These are phyloP conservation scores for Ascochyta lentis DNA, from an alignment of 2,329 filamentous ascomycete genomes.

Conservation along the genomic window DNA sequence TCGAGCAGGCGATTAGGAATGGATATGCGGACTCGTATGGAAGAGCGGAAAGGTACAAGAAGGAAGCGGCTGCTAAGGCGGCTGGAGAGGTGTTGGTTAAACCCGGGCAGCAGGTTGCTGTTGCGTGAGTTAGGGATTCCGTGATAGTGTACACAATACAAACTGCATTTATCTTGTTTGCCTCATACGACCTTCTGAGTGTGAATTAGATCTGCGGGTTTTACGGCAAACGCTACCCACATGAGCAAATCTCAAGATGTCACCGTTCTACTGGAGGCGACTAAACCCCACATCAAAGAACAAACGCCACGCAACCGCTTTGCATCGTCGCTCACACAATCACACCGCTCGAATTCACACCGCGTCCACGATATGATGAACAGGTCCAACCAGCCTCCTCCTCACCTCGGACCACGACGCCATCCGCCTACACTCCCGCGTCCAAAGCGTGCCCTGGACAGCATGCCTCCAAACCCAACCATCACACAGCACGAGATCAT, in stretches of 20 bases:
- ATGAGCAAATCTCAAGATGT: no score
- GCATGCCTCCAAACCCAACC: conserved; percentile 36
- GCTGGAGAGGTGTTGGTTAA: conserved; percentile 3
- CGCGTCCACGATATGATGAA: conserved; percentile 12
- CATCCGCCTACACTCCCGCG: conserved; percentile 32
- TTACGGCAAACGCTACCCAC: no score
- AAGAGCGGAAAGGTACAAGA: conserved; percentile 51
- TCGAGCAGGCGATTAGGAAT: conserved; percentile 50
- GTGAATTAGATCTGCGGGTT: no score
- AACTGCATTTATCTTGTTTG: no score
- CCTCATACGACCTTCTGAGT: no score
- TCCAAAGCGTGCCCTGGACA: conserved; percentile 31
- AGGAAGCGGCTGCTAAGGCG: conserved; percentile 37
- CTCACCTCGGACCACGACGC: conserved; percentile 27
- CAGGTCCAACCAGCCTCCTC: conserved; percentile 16
- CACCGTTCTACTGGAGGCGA: no score
- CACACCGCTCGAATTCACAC: not conserved
- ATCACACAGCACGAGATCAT: conserved; percentile 32
- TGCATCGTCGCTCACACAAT: not conserved
- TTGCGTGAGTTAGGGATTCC: conserved; percentile 14
- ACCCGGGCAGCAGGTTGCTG: conserved; percentile 23
- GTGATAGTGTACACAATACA: no score
- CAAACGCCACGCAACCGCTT: no score
- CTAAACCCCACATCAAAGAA: no score
- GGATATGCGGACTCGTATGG: conserved; percentile 55